A percentile compares a stretch with the other conserved stretches of the same genome.
Evolutionary conservation across 2,329 filamentous ascomycete species (phyloP).

Genomic region (Talaromyces amestolkiae): DNA sequence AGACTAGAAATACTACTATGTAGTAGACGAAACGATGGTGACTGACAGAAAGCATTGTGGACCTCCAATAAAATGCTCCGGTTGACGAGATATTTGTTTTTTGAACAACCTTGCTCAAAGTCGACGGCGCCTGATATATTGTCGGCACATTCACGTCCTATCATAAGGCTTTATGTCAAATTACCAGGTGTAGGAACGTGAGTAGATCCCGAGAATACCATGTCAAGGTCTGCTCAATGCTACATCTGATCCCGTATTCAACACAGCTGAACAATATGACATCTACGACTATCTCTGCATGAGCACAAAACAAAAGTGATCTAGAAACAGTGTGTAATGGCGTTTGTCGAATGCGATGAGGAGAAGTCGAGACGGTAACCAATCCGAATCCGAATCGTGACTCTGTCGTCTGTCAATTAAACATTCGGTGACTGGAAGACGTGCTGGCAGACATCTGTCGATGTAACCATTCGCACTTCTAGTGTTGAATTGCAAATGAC

Average conservation of each 20-base stretch:
- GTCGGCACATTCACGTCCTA: background rate
- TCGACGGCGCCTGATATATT: background rate
- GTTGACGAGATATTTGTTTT: background rate
- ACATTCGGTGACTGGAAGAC: constrained; percentile 2
- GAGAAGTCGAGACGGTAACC: background rate
- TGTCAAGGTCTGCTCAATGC: background rate
- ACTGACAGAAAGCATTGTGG: background rate
- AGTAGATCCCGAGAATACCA: background rate
- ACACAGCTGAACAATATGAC: background rate
- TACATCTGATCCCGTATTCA: background rate
- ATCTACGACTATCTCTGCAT: background rate
- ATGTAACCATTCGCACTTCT: constrained; percentile 17
- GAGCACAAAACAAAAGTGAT: background rate
- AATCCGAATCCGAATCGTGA: background rate
- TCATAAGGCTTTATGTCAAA: background rate
- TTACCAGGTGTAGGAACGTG: background rate
- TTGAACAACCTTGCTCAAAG: background rate
- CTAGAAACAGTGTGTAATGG: background rate
- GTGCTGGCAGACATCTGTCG: background rate
- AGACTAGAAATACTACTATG: constrained; percentile 3
- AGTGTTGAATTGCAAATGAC: constrained; percentile 6
- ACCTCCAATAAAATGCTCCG: background rate
- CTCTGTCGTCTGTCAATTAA: background rate
- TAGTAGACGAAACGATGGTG: background rate
- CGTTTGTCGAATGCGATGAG: background rate